phyloP scores from a whole-genome alignment of 129 eudicot species.

The Arctium lappa region DNA sequence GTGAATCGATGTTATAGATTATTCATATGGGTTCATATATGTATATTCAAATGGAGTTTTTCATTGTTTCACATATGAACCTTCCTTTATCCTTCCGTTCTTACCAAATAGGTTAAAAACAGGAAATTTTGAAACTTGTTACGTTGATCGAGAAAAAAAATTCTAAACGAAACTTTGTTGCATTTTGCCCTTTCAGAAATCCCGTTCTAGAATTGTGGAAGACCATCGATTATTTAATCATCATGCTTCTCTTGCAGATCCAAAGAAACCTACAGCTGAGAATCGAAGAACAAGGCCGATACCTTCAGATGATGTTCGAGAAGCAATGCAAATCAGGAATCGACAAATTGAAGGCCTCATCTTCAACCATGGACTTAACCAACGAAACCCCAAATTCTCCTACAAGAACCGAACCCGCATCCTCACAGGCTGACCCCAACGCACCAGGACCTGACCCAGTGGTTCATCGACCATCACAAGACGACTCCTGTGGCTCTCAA shows the following conservation, averaged over 20 bases:
- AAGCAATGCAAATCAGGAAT: conserved; percentile 73
- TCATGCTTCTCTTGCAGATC: conserved; percentile 37
- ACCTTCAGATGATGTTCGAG: conserved; percentile 90
- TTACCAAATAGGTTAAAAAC: too few relatives aligned
- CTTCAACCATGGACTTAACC: conserved; percentile 41
- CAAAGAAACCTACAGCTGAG: conserved; percentile 89
- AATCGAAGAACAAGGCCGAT: conserved; percentile 92
- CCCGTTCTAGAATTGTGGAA: background rate
- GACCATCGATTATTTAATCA: background rate
- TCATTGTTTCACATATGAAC: too few relatives aligned
- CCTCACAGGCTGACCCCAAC: conserved; percentile 8
- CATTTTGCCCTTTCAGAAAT: background rate
- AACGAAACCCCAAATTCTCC: conserved; percentile 32
- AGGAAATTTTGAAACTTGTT: background rate
- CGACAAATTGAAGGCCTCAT: conserved; percentile 39
- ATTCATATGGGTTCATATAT: background rate
- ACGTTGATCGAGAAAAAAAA: too few relatives aligned
- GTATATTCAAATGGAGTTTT: background rate
- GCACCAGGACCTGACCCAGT: conserved; percentile 19
- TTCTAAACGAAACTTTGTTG: background rate
- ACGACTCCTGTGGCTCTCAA: conserved; percentile 37
- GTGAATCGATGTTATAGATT: background rate
- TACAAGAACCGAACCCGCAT: conserved; percentile 21
- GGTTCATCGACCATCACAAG: conserved; percentile 33
- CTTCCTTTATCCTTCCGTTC: too few relatives aligned